Evolutionary conservation across 164 flowering plant genomes (phyloP).

Genomic region (Houttuynia cordata): DNA sequence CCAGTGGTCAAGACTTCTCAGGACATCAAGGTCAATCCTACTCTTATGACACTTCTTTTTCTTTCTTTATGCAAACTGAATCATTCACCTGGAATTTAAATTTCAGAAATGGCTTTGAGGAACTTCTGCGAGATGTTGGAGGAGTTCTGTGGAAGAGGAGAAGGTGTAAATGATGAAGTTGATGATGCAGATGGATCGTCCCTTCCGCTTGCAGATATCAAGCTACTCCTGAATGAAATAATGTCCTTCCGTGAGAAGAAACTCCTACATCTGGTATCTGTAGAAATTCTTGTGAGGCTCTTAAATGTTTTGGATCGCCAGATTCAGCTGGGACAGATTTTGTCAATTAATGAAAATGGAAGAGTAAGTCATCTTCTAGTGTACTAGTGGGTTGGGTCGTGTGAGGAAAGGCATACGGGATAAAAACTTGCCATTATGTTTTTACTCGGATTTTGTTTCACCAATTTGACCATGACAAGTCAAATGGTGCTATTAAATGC

Average conservation of each 20-base stretch:
- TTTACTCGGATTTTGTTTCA: not conserved
- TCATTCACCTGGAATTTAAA: not conserved
- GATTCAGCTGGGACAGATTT: conserved; percentile 79
- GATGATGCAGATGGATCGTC: conserved; percentile 65
- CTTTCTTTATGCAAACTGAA: not conserved
- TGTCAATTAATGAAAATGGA: conserved; percentile 65
- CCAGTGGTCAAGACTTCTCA: conserved; percentile 26
- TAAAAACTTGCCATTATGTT: not conserved
- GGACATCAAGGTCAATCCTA: conserved; percentile 55
- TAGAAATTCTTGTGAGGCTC: conserved; percentile 54
- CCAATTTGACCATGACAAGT: no score
- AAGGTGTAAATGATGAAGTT: conserved; percentile 52
- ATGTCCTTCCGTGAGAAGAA: conserved; percentile 57
- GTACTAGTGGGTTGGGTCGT: not conserved
- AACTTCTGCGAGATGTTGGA: conserved; percentile 60
- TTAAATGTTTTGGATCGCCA: conserved; percentile 74
- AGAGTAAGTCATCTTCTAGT: conserved; percentile 40
- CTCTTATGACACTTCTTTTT: not conserved
- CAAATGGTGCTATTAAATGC: no score
- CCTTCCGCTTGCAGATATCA: conserved; percentile 49
- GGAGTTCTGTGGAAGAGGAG: conserved; percentile 66
- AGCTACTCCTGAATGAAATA: conserved; percentile 57
- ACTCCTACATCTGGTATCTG: conserved; percentile 71
- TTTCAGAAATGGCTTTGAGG: conserved; percentile 43
- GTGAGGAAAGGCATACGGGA: not conserved